Evolutionary conservation across 1,139 yeast genomes (phyloP), one percentile per base, ranked within the genome.

Genomic region (Scheffersomyces lignicola): DNA sequence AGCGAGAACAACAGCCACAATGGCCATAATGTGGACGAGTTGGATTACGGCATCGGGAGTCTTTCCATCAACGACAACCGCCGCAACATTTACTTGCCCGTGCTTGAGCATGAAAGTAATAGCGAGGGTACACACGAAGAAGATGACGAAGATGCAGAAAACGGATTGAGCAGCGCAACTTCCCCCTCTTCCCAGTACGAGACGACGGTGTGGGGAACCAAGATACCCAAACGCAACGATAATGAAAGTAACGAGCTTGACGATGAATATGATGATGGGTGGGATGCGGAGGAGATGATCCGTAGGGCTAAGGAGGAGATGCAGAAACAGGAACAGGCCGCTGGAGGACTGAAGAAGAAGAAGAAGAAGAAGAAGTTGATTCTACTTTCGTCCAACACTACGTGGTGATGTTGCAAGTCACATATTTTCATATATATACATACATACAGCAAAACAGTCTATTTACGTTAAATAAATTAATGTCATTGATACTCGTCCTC

Each of bases 141-240:
- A 4, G 29, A 14, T 7, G 6, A 15, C 5, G 29, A 16, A 15
- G 20, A 26, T 15, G 5, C 18, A 10, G 20, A 4, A 15, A 14
- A n/a, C 5, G 20, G 20, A 10, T 20, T 20, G 23, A 20, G 9
- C 23, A n/a, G 9, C n/a, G 23, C 23, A 9, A 20, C 23, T 20
- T 9, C 23, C 8, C 8, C 23, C n/a, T 59, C 15, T 65, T 68
- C 2, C 4, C 46, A 40, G n/a, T 52, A 48, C 38, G 47, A 56
- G 31, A 72, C 76, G 3, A 72, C 83, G 1, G 73, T 79, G 2
- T 80, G 85, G 85, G 85, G 85, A 0, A 78, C 83, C 0, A 62
- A 58, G 38, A 74, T 78, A 7, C 74, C 73, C 7, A 69, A 67
- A 38, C 18, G 18, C 13, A 26, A 16, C 18, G 28, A 24, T 7